Conservation (phyloP, 2,329 filamentous ascomycete genomes). For the Curvularia verruculosa region DNA sequence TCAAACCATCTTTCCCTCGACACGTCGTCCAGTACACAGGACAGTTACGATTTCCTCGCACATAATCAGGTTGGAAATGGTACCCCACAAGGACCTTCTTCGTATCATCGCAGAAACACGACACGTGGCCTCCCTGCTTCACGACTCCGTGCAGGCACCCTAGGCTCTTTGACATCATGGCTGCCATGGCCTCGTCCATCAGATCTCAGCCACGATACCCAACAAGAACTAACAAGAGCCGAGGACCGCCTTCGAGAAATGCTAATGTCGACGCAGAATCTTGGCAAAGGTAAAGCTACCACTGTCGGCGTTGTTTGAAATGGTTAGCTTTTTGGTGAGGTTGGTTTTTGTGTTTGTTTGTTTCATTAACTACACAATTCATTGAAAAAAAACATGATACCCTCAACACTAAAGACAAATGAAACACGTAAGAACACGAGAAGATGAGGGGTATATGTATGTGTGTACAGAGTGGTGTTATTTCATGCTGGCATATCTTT, state of each 20-base stretch:
- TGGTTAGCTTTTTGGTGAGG: too few relatives aligned
- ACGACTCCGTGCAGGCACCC: constrained; percentile 34
- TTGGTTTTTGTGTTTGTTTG: too few relatives aligned
- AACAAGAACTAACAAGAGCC: constrained; percentile 39
- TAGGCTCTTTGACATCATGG: constrained; percentile 45
- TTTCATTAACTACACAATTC: background rate
- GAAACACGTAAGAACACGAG: background rate
- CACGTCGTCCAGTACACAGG: constrained; percentile 35
- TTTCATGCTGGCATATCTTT: background rate
- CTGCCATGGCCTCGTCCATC: constrained; percentile 43
- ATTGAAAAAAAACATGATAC: background rate
- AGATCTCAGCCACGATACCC: constrained; percentile 19
- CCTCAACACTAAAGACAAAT: background rate
- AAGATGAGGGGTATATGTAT: background rate
- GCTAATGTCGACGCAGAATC: constrained; percentile 33
- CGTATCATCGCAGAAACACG: constrained; percentile 35
- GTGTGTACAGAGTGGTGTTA: background rate
- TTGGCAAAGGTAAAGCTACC: constrained; percentile 39
- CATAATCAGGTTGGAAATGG: constrained; percentile 22
- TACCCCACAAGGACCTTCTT: constrained; percentile 13
- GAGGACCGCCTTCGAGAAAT: constrained; percentile 42
- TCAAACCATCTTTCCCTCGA: constrained; percentile 48
- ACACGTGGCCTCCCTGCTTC: constrained; percentile 27
- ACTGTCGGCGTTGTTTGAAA: constrained; percentile 29
- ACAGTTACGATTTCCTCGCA: constrained; percentile 21